These are phyloP conservation scores for Sphenostylis stenocarpa DNA, from an alignment of 306 rosid species.

Conservation along the genomic window DNA sequence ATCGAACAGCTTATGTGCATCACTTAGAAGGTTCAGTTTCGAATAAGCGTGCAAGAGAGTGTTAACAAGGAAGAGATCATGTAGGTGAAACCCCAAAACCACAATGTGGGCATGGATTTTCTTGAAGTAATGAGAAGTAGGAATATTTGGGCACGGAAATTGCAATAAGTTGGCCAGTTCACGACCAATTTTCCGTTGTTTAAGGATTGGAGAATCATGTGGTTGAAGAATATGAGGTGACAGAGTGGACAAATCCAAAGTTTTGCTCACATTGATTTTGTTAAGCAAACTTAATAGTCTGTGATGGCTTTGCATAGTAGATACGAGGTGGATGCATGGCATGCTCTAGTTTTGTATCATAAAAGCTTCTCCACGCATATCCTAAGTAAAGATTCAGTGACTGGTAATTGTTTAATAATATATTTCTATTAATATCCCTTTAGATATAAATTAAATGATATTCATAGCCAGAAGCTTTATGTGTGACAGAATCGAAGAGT, in stretches of 20 bases:
- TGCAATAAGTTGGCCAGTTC: constrained; percentile 59
- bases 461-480: no score
- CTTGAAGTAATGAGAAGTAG: constrained; percentile 34
- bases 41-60: constrained; percentile 52
- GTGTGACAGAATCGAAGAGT: no score
- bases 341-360: no score
- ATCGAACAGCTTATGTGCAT: constrained; percentile 71
- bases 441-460: no score
- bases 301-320: constrained; percentile 37
- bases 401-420: no score
- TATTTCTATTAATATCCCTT: no score
- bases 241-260: constrained; percentile 33
- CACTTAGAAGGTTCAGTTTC: constrained; percentile 30
- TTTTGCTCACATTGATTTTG: constrained; percentile 9
- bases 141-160: constrained; percentile 28
- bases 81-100: constrained; percentile 55
- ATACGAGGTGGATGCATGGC: background rate
- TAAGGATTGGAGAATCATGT: constrained; percentile 24
- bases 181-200: constrained; percentile 44
- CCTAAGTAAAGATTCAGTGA: no score
- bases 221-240: constrained; percentile 35
- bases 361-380: no score
- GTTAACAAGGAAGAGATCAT: constrained; percentile 65
- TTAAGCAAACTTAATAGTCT: constrained; percentile 18
- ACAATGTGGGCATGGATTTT: constrained; percentile 64